Conservation (phyloP, 2,329 filamentous ascomycete species). For the Harringtonia aguacate region DNA sequence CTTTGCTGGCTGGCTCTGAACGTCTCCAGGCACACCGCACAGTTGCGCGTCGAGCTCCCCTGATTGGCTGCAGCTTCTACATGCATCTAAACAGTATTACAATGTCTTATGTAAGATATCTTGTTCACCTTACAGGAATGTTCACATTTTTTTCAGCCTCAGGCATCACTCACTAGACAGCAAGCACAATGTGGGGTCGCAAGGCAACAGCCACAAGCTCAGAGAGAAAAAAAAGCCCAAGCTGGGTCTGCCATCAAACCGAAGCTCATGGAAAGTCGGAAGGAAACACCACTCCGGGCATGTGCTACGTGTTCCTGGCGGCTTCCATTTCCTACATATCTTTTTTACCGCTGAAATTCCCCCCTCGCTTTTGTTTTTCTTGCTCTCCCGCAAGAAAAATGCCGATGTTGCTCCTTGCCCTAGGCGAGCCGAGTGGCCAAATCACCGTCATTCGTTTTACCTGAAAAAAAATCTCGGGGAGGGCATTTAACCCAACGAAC, state of each 20-base stretch:
- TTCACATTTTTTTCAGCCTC: no score
- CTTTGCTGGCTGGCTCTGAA: background rate
- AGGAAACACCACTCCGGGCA: no score
- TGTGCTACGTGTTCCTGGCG: background rate
- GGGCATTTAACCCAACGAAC: no score
- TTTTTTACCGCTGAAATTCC: background rate
- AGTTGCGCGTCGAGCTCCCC: constrained; percentile 16
- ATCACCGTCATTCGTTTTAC: background rate
- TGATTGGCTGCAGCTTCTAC: constrained; percentile 11
- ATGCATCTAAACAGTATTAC: constrained; percentile 2
- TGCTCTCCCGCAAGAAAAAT: background rate
- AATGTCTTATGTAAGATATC: no score
- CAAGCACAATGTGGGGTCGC: no score
- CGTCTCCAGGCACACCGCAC: constrained; percentile 15
- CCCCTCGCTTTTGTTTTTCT: background rate
- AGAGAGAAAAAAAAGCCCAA: no score
- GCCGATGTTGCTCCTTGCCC: background rate
- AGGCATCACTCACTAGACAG: no score
- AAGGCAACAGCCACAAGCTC: no score
- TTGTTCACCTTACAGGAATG: no score
- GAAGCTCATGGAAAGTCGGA: constrained; percentile 1
- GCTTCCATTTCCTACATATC: background rate
- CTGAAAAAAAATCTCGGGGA: no score
- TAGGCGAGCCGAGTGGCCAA: constrained; percentile 2
- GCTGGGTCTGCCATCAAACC: background rate